These are phyloP conservation scores for Pythium graminicola DNA, from an alignment of 352 stramenopile genomes.

Conservation along the genomic window DNA sequence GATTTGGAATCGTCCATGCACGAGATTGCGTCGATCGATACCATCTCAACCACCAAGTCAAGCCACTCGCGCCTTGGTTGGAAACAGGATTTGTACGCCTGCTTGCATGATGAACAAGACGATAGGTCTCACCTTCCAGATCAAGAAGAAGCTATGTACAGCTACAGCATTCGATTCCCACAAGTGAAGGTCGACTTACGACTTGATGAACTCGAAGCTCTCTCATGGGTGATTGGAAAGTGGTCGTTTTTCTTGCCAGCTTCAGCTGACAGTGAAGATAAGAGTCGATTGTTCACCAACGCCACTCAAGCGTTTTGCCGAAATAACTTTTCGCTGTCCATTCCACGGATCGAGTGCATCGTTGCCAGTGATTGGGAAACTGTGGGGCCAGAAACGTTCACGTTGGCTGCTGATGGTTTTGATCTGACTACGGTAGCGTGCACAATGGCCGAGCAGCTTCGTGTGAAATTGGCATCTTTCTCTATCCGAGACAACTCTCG, in stretches of 20 bases:
- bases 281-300: neutral
- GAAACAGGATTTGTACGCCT: constrained; percentile 13
- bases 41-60: constrained; percentile 5
- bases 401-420: constrained; percentile 30
- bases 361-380: constrained; percentile 4
- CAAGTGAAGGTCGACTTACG: constrained; percentile 41
- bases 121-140: neutral
- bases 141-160: constrained; percentile 62
- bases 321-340: constrained; percentile 5
- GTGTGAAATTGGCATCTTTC: constrained; percentile 15
- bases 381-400: neutral
- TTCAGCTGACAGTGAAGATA: neutral
- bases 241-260: constrained; percentile 69
- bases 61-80: constrained; percentile 15
- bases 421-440: constrained; percentile 19
- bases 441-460: constrained; percentile 9
- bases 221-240: constrained; percentile 67
- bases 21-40: constrained; percentile 1
- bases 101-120: constrained; percentile 8
- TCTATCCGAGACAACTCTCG: constrained; percentile 29
- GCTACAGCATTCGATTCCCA: constrained; percentile 46
- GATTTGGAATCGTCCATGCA: neutral
- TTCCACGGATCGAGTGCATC: constrained; percentile 10
- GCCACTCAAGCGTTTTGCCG: neutral
- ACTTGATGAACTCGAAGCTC: constrained; percentile 50